These are phyloP conservation scores for Tricholoma furcatifolium DNA, from an alignment of 768 basidiomycete species.

Conservation along the genomic window DNA sequence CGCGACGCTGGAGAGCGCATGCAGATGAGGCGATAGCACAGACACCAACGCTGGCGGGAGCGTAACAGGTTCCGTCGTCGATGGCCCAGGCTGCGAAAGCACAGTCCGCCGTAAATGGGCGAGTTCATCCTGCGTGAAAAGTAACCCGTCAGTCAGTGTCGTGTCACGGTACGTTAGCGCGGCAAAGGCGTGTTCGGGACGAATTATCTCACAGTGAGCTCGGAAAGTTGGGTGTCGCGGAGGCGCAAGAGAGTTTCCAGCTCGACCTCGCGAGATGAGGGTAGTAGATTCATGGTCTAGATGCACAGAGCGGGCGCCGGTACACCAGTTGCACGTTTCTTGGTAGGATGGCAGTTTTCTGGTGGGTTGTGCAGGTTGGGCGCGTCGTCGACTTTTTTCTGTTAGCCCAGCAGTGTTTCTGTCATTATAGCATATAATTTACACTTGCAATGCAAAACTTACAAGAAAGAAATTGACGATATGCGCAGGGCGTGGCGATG, in stretches of 20 bases:
- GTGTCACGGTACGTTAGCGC: not conserved
- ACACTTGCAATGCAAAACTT: not conserved
- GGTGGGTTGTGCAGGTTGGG: slow-evolving; percentile 16
- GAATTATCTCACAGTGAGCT: slow-evolving; percentile 67
- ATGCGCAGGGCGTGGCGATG: slow-evolving; percentile 1
- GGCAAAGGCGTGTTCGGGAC: slow-evolving; percentile 1
- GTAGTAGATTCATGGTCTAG: slow-evolving; percentile 66
- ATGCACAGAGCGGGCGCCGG: slow-evolving; percentile 9
- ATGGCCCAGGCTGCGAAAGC: slow-evolving; percentile 55
- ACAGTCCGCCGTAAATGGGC: slow-evolving; percentile 66
- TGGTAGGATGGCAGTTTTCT: slow-evolving; percentile 12
- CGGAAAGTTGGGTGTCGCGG: slow-evolving; percentile 68
- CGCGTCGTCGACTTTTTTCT: slow-evolving; percentile 1
- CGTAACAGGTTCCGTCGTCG: slow-evolving; percentile 60
- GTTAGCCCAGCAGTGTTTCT: not conserved
- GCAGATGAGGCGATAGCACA: slow-evolving; percentile 66
- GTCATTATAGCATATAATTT: not conserved
- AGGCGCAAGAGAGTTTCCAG: slow-evolving; percentile 77
- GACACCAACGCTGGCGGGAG: slow-evolving; percentile 72
- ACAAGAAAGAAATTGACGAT: slow-evolving; percentile 1
- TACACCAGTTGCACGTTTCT: slow-evolving; percentile 5
- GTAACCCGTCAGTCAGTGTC: slow-evolving; percentile 10
- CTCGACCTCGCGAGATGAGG: slow-evolving; percentile 74
- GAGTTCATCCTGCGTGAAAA: slow-evolving; percentile 65
- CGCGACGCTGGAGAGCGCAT: slow-evolving; percentile 32